Evolutionary conservation across 208 protist species (phyloP).

Genomic region (Acanthamoeba lenticulata): DNA sequence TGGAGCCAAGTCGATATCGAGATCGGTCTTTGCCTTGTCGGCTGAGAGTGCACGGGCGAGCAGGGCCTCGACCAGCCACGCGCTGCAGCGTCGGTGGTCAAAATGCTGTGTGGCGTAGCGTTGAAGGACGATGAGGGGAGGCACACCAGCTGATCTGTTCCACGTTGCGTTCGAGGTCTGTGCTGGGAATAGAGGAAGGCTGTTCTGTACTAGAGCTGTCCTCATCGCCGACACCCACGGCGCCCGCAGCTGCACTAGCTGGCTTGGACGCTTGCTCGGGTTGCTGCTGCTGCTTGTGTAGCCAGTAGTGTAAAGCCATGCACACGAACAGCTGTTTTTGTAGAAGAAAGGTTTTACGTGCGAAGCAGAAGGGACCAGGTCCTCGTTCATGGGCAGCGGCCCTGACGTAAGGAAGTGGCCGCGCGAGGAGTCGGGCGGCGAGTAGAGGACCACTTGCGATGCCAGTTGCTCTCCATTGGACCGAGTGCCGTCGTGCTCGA

Average conservation of each 20-base stretch:
- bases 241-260: background rate
- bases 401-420: background rate
- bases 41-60: background rate
- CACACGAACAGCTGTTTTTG: background rate
- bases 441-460: background rate
- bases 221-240: background rate
- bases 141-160: background rate
- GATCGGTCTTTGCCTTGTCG: background rate
- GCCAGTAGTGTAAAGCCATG: background rate
- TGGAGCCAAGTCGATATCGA: background rate
- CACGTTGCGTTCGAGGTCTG: background rate
- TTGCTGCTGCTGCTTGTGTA: background rate
- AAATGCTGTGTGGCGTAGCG: background rate
- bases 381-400: background rate
- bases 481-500: background rate
- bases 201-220: too few species aligned
- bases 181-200: background rate
- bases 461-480: background rate
- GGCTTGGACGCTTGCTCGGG: background rate
- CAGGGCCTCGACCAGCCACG: background rate
- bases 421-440: background rate
- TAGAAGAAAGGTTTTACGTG: background rate
- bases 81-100: background rate
- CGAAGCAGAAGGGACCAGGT: background rate
- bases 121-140: background rate